Base-by-base conservation (phyloP, 2,329 filamentous ascomycete genomes). In the Talaromyces rugulosus region DNA sequence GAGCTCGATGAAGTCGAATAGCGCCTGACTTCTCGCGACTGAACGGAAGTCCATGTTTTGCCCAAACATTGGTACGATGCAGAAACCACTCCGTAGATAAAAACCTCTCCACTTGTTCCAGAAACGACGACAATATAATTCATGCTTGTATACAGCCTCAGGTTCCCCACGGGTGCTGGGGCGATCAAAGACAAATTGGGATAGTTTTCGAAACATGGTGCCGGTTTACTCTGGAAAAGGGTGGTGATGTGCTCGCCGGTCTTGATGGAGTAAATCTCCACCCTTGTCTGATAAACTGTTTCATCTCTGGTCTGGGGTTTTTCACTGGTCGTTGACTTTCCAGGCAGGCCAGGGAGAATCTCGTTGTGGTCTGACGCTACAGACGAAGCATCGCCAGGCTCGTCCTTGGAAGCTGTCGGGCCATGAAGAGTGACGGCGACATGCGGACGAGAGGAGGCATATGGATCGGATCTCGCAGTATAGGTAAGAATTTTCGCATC, bases 11-110 rank as follows among this genome's bases (percentile, higher is more conserved):
- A 81, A 12, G 74, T 75, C 12, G 80, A 82, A 61, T 80, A 77
- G 62, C 79, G 74, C 55, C 79, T 74, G 31, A 69, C 65, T 58
- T 78, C 72, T 51, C 71, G 72, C 14, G 73, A 84, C 71, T 95
- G 91, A 31, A 96, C 80, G 52, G 87, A 88, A 0, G 95, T 97
- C 95, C 95, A 99, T 18, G 96, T 79, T 77, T 99, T 99, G 23
- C 89, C 93, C 60, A 95, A 81, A 69, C 92, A 97, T 62, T 81
- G 79, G 70, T 86, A 89, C 14, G 65, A 63, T 34, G 64, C 66
- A 11, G 64, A 64, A 42, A 64, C 67, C 59, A 74, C 65, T 34
- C 80, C 72, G 83, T 88, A 98, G 7, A 96, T 80, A 82, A 90
- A 96, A 53, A 94, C 87, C 77, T 98, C 94, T 12, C 94, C 94